Base-by-base conservation (phyloP, 805 yeast species). In the Candida arabinofermentans region DNA sequence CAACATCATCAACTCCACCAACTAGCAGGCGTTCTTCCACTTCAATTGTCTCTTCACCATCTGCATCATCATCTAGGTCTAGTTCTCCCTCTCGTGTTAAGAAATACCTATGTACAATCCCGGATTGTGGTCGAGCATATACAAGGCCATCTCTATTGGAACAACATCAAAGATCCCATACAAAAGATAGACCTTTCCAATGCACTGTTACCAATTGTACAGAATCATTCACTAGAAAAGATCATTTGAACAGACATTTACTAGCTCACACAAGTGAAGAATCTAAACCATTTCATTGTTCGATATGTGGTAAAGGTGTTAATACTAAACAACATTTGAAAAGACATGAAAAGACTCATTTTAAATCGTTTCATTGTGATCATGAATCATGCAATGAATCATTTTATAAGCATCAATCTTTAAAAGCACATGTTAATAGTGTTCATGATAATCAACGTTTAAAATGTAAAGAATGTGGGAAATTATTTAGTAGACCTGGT, bases 261-360 rank as follows among this genome's bases (percentile, higher is more conserved):
- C 59, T 83, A 19, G 77, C 87, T 16, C 96, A 90, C 57, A 54
- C 67, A 6, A 45, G 46, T 2, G 63, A 61, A 19, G 70, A 67
- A 1, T 75, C 71, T 3, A 86, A 84, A 53, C 96, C 96, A 0
- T 80, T 74, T 56, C 75, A 71, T 32, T 90, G 98, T 55, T 61
- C 78, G 0, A 58, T 71, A 1, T 93, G 99, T 58, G 81, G 82
- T 1, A 89, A 88, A 61, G 96, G 96, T 3, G 83, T 86, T 39
- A 82, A 81, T 39, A 74, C 96, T 0, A 61, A 60, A 39, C 98
- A 93, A 64, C 97, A 90, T 56, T 67, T 88, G 42, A 77, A 73
- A 47, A 72, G 96, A 40, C 99, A 93, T 60, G 88, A 83, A 62
- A 72, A 76, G 29, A 83, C 95, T 2, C 98, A 93, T 59, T 78